Conservation (phyloP, 495 filamentous ascomycete genomes). For the Xylaria flabelliformis region DNA sequence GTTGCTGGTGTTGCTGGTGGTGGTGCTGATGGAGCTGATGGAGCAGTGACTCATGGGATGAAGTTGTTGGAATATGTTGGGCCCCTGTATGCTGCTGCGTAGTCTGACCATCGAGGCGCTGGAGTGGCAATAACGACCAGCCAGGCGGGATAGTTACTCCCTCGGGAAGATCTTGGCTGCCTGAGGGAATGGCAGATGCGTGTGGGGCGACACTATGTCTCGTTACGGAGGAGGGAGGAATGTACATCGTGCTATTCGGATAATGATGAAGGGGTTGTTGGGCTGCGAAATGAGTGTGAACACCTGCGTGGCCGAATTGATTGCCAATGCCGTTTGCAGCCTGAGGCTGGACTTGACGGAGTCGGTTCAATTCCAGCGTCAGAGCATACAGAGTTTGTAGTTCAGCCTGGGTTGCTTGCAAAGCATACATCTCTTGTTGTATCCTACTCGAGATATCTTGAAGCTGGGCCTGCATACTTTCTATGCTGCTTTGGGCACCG, state of each 20-base stretch:
- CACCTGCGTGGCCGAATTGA: conserved; percentile 35
- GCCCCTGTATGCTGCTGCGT: conserved; percentile 28
- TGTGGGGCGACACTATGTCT: conserved; percentile 50
- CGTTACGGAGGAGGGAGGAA: conserved; percentile 44
- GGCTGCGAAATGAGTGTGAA: conserved; percentile 26
- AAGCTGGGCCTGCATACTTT: conserved; percentile 61
- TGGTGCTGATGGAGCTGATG: not conserved
- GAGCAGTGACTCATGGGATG: conserved; percentile 22
- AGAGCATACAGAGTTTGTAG: conserved; percentile 64
- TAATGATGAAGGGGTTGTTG: conserved; percentile 33
- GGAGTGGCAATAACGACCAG: conserved; percentile 76
- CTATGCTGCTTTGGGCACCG: conserved; percentile 31
- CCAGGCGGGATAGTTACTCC: conserved; percentile 76
- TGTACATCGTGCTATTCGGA: conserved; percentile 31
- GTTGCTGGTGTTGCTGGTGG: no score
- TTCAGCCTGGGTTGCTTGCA: conserved; percentile 54
- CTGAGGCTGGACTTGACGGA: conserved; percentile 43
- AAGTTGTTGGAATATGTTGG: conserved; percentile 31
- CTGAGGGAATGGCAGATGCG: conserved; percentile 61
- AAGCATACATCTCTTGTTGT: conserved; percentile 58
- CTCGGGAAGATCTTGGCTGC: conserved; percentile 72
- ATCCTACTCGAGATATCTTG: conserved; percentile 70
- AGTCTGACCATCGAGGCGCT: conserved; percentile 56
- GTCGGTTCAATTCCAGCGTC: conserved; percentile 44
- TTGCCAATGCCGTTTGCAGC: conserved; percentile 31